phyloP scores from a whole-genome alignment of 495 filamentous ascomycete species.

The Staphylotrichum longicolle region DNA sequence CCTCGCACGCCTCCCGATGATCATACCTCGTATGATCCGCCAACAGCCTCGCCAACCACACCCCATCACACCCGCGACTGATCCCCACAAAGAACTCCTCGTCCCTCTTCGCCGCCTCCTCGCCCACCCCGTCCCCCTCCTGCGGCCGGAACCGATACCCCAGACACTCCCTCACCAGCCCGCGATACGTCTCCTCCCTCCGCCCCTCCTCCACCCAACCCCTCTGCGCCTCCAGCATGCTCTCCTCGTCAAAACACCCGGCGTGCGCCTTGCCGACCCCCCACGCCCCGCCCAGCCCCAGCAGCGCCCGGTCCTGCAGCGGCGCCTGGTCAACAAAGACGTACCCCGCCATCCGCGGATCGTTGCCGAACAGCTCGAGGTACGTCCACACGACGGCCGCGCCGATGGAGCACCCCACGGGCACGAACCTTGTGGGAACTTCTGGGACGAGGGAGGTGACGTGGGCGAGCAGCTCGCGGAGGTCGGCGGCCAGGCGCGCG shows the following conservation, averaged over 20 bases:
- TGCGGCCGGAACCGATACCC: slow-evolving; percentile 37
- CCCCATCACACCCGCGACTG: slow-evolving; percentile 36
- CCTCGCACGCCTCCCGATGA: slow-evolving; percentile 44
- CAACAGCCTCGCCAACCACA: slow-evolving; percentile 45
- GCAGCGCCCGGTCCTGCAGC: slow-evolving; percentile 39
- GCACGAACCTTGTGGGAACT: slow-evolving; percentile 10
- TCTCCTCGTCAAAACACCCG: slow-evolving; percentile 41
- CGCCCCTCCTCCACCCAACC: slow-evolving; percentile 30
- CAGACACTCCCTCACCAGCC: slow-evolving; percentile 41
- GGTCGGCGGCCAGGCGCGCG: slow-evolving; percentile 43
- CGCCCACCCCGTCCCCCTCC: slow-evolving; percentile 14
- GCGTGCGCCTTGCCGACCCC: slow-evolving; percentile 33
- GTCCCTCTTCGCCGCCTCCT: slow-evolving; percentile 29
- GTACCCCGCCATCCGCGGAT: slow-evolving; percentile 32
- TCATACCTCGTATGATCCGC: slow-evolving; percentile 49
- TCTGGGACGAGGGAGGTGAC: not conserved
- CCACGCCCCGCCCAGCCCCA: slow-evolving; percentile 27
- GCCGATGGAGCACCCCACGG: slow-evolving; percentile 47
- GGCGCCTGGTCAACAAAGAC: slow-evolving; percentile 51
- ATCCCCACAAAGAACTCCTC: slow-evolving; percentile 43
- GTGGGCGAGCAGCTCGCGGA: slow-evolving; percentile 37
- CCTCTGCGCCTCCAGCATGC: slow-evolving; percentile 36
- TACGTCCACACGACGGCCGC: slow-evolving; percentile 48
- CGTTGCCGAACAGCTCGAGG: slow-evolving; percentile 40
- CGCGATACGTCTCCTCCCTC: slow-evolving; percentile 30